These are phyloP conservation scores for Telopea speciosissima DNA, from an alignment of 177 flowering plant genomes.

Conservation along the genomic window DNA sequence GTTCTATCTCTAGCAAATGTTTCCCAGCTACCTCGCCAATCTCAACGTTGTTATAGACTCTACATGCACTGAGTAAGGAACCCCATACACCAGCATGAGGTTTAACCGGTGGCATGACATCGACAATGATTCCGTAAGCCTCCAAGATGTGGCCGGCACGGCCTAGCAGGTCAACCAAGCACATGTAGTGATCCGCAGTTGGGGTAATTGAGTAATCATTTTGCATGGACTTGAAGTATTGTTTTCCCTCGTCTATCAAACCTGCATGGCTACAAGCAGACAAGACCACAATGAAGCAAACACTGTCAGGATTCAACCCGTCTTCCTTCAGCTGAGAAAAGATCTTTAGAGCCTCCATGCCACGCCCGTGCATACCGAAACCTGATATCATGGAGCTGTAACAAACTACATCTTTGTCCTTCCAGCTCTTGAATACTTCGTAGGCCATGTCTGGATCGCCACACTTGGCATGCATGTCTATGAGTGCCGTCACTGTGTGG, in stretches of 20 bases:
- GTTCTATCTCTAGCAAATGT: slow-evolving; percentile 18
- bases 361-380: slow-evolving; percentile 14
- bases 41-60: slow-evolving; percentile 10
- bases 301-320: slow-evolving; percentile 8
- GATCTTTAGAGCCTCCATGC: slow-evolving; percentile 9
- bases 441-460: slow-evolving; percentile 11
- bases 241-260: slow-evolving; percentile 9
- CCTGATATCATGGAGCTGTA: slow-evolving; percentile 16
- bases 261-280: slow-evolving; percentile 18
- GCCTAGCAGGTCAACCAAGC: slow-evolving; percentile 14
- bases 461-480: slow-evolving; percentile 20
- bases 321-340: slow-evolving; percentile 10
- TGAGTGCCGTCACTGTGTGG: slow-evolving; percentile 11
- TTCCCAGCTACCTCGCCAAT: slow-evolving; percentile 13
- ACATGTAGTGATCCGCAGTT: slow-evolving; percentile 17
- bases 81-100: slow-evolving; percentile 16
- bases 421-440: slow-evolving; percentile 11
- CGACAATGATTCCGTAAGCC: slow-evolving; percentile 7
- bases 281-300: slow-evolving; percentile 14
- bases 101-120: slow-evolving; percentile 16
- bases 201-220: slow-evolving; percentile 14
- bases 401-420: slow-evolving; percentile 12
- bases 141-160: slow-evolving; percentile 7
- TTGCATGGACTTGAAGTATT: slow-evolving; percentile 6
- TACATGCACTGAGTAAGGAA: slow-evolving; percentile 15